Evolutionary conservation across 306 rosid species (phyloP).

Genomic region (Trichosanthes truncata): DNA sequence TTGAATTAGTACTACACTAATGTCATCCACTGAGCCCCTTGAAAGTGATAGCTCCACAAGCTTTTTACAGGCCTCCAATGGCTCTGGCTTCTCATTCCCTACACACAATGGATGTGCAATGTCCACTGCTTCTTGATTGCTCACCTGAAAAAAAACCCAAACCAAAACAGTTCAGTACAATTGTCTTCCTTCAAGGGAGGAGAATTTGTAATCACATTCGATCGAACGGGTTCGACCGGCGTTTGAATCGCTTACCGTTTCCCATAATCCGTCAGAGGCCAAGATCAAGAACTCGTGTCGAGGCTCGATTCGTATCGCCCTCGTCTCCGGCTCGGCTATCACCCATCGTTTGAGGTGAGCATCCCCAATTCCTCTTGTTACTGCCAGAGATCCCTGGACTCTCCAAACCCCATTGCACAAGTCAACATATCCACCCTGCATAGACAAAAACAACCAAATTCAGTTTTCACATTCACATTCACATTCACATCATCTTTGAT

Average conservation of each 20-base stretch:
- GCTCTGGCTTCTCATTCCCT: conserved; percentile 31
- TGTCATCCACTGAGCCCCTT: conserved; percentile 78
- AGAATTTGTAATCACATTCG: background rate
- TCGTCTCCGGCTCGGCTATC: conserved; percentile 84
- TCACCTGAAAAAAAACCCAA: background rate
- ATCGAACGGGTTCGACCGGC: too few species aligned
- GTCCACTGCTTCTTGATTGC: conserved; percentile 91
- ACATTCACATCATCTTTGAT: too few species aligned
- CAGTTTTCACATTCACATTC: background rate
- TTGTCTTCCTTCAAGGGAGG: background rate
- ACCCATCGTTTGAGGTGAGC: conserved; percentile 69
- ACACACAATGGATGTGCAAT: conserved; percentile 42
- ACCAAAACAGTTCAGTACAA: background rate
- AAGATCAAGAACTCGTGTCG: conserved; percentile 73
- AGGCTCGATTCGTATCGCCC: conserved; percentile 44
- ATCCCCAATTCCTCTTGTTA: conserved; percentile 85
- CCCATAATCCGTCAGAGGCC: conserved; percentile 99
- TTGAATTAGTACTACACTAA: conserved; percentile 69
- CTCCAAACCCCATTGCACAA: conserved; percentile 80
- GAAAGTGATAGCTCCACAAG: conserved; percentile 62
- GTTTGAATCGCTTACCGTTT: conserved; percentile 44
- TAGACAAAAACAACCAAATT: background rate
- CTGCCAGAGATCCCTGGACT: conserved; percentile 84
- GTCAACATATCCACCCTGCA: conserved; percentile 95
- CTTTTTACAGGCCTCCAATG: conserved; percentile 71